These are phyloP conservation scores for Macrotyloma uniflorum DNA, from an alignment of 306 rosid species.

Conservation along the genomic window DNA sequence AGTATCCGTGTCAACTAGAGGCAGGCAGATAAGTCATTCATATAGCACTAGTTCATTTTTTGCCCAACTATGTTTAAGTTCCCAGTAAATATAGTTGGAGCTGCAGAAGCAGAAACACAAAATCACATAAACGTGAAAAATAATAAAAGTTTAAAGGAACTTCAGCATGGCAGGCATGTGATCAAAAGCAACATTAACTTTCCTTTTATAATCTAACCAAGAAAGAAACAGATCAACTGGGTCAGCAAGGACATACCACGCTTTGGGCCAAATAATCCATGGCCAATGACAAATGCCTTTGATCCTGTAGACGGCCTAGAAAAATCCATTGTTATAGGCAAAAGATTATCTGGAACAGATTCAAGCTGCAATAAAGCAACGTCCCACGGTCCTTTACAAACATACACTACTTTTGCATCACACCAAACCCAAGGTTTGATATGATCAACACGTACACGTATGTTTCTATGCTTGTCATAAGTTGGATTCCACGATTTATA, in stretches of 20 bases:
- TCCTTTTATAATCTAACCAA: constrained; percentile 29
- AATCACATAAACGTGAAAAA: constrained; percentile 12
- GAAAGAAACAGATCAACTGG: constrained; percentile 21
- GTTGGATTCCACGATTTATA: constrained; percentile 40
- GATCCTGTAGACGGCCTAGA: constrained; percentile 75
- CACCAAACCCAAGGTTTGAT: constrained; percentile 78
- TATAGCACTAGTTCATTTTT: constrained; percentile 15
- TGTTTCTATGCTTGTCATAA: constrained; percentile 51
- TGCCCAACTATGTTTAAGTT: not conserved
- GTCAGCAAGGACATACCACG: constrained; percentile 57
- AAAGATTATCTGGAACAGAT: constrained; percentile 68
- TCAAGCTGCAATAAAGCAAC: constrained; percentile 86
- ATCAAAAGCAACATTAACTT: constrained; percentile 8
- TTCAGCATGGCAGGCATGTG: not conserved
- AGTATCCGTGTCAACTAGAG: not conserved
- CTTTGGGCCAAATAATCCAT: constrained; percentile 93
- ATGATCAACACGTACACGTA: constrained; percentile 83
- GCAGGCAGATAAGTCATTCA: not conserved
- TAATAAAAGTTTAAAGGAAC: not conserved
- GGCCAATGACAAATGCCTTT: constrained; percentile 81
- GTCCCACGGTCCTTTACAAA: constrained; percentile 93
- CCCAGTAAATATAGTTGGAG: constrained; percentile 2
- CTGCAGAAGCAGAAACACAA: not conserved
- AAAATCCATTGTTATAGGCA: constrained; percentile 64
- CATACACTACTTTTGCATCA: constrained; percentile 72